These are phyloP conservation scores for Aureobasidium sp. DNA, from an alignment of 2,329 filamentous ascomycete genomes.

Conservation along the genomic window DNA sequence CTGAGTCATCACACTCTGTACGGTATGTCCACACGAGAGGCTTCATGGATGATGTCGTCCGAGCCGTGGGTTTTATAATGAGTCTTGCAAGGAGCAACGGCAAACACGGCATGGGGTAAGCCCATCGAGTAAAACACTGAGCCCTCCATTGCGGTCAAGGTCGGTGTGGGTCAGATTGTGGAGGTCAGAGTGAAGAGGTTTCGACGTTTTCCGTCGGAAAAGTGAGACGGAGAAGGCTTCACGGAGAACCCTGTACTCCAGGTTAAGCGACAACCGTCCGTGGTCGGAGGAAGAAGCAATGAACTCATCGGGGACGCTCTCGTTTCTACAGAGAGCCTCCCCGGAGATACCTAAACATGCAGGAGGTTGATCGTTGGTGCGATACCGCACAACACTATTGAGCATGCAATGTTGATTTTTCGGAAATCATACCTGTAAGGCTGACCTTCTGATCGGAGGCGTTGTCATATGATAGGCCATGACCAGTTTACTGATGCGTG, in stretches of 20 bases:
- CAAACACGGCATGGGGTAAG: slow-evolving; percentile 8
- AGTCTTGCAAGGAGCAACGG: neutral
- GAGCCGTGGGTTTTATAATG: neutral
- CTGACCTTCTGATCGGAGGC: slow-evolving; percentile 6
- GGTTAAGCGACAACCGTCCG: neutral
- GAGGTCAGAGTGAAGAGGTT: neutral
- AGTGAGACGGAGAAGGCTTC: too few relatives aligned
- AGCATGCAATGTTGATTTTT: neutral
- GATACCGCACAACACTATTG: neutral
- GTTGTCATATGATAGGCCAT: slow-evolving; percentile 6
- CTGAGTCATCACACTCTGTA: slow-evolving; percentile 6
- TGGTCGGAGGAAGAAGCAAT: neutral
- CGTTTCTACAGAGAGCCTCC: neutral
- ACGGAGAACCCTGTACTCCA: neutral
- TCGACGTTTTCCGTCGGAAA: slow-evolving; percentile 1
- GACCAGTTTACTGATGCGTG: neutral
- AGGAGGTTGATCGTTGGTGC: neutral
- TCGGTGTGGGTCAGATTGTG: neutral
- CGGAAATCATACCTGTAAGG: neutral
- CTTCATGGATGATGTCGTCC: neutral
- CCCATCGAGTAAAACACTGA: slow-evolving; percentile 9
- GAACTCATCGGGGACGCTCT: neutral
- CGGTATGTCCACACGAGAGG: slow-evolving; percentile 6
- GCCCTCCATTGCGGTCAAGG: neutral
- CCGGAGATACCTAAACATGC: neutral